Evolutionary conservation across 2,329 filamentous ascomycete genomes (phyloP).

Genomic region (Aspergillus sergii): DNA sequence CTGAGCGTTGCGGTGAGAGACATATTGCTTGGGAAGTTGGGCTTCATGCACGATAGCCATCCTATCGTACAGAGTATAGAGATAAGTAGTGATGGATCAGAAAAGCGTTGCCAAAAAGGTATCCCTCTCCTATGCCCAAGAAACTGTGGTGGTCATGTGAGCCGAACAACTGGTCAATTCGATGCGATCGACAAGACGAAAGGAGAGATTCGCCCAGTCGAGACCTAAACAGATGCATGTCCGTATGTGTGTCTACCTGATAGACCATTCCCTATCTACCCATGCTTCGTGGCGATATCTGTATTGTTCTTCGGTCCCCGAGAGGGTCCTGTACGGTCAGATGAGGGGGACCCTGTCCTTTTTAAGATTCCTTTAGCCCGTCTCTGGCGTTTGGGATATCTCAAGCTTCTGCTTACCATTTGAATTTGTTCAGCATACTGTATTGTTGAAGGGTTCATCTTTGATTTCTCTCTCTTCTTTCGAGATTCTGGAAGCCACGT

Average conservation of each 20-base stretch:
- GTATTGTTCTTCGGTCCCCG: background rate
- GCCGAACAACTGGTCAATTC: background rate
- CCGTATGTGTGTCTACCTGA: background rate
- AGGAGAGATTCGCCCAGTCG: background rate
- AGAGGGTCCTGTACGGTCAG: background rate
- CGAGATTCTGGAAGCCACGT: conserved; percentile 5
- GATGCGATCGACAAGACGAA: background rate
- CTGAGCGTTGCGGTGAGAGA: background rate
- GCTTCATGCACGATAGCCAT: background rate
- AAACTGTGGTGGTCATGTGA: background rate
- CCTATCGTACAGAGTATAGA: background rate
- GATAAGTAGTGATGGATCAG: background rate
- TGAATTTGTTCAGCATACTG: background rate
- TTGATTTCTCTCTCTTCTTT: conserved; percentile 4
- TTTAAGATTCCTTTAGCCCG: background rate
- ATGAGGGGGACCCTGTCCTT: background rate
- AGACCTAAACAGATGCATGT: background rate
- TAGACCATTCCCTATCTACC: background rate
- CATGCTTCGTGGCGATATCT: background rate
- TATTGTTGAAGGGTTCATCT: background rate
- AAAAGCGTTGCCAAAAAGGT: background rate
- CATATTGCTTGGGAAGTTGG: background rate
- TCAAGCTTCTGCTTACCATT: background rate
- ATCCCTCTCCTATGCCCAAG: background rate
- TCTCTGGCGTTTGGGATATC: background rate